These are phyloP conservation scores for Dissoconium aciculare DNA, from an alignment of 2,329 filamentous ascomycete genomes.

Conservation along the genomic window DNA sequence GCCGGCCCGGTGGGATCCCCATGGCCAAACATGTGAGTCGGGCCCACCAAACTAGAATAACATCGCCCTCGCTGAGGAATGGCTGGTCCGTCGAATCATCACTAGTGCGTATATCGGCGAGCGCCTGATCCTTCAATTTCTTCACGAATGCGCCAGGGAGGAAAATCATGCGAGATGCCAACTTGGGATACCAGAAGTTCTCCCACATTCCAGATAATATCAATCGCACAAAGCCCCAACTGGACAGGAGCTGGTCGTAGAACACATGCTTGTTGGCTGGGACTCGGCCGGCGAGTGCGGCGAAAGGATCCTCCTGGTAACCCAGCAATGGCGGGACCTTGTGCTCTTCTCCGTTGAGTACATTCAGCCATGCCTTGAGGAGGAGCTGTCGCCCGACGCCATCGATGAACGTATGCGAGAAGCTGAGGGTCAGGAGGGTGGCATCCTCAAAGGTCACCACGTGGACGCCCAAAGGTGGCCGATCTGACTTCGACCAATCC, in stretches of 20 bases:
- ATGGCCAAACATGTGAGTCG: conserved; percentile 1
- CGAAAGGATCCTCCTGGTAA: conserved; percentile 14
- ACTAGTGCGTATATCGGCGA: conserved; percentile 8
- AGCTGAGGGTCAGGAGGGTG: conserved; percentile 16
- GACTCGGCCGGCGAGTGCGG: conserved; percentile 9
- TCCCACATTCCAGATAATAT: conserved; percentile 7
- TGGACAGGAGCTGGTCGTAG: conserved; percentile 3
- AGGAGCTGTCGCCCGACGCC: conserved; percentile 12
- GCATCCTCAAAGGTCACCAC: conserved; percentile 15
- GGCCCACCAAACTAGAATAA: conserved; percentile 15
- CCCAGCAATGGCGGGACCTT: conserved; percentile 9
- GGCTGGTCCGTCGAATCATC: conserved; percentile 6
- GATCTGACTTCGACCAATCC: conserved; percentile 10
- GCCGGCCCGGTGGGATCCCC: neutral
- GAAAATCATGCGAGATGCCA: conserved; percentile 2
- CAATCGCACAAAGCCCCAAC: conserved; percentile 6
- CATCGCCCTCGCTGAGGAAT: conserved; percentile 17
- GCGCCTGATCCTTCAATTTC: conserved; percentile 7
- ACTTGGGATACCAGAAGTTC: conserved; percentile 2
- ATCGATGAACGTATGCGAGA: conserved; percentile 16
- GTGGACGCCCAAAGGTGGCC: conserved; percentile 13
- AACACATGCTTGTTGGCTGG: conserved; percentile 11
- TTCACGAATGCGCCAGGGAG: conserved; percentile 11
- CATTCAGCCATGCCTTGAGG: conserved; percentile 14
- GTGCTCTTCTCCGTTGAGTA: conserved; percentile 15